A percentile compares a stretch with the other conserved stretches of the same genome.
These are phyloP conservation scores for Pisolithus albus DNA, from an alignment of 768 basidiomycete species.

Conservation along the genomic window DNA sequence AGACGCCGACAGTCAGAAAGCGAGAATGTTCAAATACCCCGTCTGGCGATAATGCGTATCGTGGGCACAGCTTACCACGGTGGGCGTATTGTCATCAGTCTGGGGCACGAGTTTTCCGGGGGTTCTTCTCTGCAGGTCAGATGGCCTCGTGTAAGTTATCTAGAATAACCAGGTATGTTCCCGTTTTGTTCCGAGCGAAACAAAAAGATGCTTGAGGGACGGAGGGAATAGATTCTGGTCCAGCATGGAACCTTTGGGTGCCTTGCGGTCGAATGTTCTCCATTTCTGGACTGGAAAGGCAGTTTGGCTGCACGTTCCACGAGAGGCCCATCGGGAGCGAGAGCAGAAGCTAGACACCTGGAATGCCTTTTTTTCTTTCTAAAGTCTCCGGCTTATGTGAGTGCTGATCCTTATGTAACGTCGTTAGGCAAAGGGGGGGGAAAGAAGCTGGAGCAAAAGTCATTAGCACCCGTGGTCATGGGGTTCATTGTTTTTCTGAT, in stretches of 20 bases:
- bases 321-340: constrained; percentile 1
- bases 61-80: background rate
- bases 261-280: background rate
- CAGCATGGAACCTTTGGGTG: background rate
- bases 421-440: background rate
- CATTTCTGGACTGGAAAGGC: background rate
- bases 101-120: constrained; percentile 11
- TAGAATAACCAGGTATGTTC: background rate
- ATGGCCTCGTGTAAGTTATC: constrained; percentile 1
- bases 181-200: constrained; percentile 1
- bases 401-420: constrained; percentile 5
- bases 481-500: background rate
- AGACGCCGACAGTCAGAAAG: background rate
- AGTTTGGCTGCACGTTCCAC: background rate
- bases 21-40: background rate
- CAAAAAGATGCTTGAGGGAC: background rate
- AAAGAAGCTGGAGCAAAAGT: background rate
- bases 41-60: constrained; percentile 18
- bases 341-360: background rate
- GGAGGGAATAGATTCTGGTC: background rate
- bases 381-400: background rate
- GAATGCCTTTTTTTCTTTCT: background rate
- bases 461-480: background rate
- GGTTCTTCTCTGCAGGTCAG: constrained; percentile 6
- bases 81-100: constrained; percentile 6